Base-by-base conservation (phyloP, 768 basidiomycete genomes). In the Collybia sordida region DNA sequence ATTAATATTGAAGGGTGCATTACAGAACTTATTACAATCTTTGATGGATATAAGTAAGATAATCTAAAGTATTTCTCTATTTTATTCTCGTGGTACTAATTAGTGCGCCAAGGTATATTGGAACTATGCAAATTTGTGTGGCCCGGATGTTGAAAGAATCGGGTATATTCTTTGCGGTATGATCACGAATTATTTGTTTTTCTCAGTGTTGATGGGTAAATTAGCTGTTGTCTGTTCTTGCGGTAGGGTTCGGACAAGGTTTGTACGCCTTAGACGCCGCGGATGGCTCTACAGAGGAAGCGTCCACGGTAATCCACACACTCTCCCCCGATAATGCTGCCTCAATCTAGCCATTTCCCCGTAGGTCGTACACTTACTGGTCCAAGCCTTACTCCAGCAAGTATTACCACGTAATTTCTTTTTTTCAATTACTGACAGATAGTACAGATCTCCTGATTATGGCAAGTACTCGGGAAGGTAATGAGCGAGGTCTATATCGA, bases 91-190 rank as follows among this genome's bases (percentile, higher is more conserved):
- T 51, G 9, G 36, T 28, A 45, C 51, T 42, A 8, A 17, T 43
- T 41, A 27, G 7, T 9, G 1, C 17, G 25, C 37, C 15, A 7
- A 89, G 87, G 60, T 90, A 90, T 58, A 83, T 98, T 40, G 94
- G 94, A 6, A 93, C 88, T 0, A 85, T 97, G 85, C 93, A 96
- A 63, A 93, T 98, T 23, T 95, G 94, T 53, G 84, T 96, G 1
- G 84, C 90, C 17, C 79, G 93, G 11, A 98, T 98, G 94, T 69
- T 98, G 54, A 86, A 88, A 61, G 93, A 98, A 67, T 94, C 92
- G 17, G 86, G 90, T 3, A 85, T 97, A 42, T 95, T 95, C 72
- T 93, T 95, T 67, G 88, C 88, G 45, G 88, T 95, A 58, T 34
- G 78, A 68, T 75, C 77, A 44, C 23, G 12, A 12, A 18, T 28